Evolutionary conservation across 176 grass and related monocot species (phyloP).

Genomic region (Eleusine indica): DNA sequence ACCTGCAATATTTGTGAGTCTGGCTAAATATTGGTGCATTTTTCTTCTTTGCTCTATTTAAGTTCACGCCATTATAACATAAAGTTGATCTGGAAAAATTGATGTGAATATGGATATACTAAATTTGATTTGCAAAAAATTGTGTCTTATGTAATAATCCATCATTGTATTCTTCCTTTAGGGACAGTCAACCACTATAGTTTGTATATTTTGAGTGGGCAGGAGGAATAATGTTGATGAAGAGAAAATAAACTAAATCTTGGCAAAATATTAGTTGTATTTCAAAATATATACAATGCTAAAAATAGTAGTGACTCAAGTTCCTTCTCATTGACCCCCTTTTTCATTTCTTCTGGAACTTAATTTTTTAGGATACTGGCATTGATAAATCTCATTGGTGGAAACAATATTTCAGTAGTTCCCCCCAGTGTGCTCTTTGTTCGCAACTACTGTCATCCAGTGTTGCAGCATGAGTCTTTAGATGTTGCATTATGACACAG

Average conservation of each 20-base stretch:
- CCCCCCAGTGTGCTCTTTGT: neutral
- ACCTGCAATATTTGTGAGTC: constrained; percentile 82
- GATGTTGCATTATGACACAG: neutral
- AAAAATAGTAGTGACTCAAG: neutral
- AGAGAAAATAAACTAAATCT: neutral
- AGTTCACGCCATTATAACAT: neutral
- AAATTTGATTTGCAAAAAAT: neutral
- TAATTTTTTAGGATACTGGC: neutral
- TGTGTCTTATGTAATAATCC: neutral
- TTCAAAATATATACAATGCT: neutral
- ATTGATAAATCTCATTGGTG: neutral
- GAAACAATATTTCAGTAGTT: neutral
- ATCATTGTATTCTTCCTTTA: too few relatives aligned
- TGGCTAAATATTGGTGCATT: neutral
- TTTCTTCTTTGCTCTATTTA: neutral
- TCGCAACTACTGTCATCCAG: neutral
- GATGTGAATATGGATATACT: neutral
- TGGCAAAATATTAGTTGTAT: neutral
- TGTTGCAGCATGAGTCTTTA: neutral
- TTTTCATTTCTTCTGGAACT: neutral
- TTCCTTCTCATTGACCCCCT: neutral
- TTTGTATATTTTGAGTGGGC: neutral
- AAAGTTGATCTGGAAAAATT: neutral
- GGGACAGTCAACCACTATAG: too few relatives aligned
- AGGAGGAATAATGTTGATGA: neutral